Conservation (phyloP, 306 rosid species). For the Canavalia ensiformis region DNA sequence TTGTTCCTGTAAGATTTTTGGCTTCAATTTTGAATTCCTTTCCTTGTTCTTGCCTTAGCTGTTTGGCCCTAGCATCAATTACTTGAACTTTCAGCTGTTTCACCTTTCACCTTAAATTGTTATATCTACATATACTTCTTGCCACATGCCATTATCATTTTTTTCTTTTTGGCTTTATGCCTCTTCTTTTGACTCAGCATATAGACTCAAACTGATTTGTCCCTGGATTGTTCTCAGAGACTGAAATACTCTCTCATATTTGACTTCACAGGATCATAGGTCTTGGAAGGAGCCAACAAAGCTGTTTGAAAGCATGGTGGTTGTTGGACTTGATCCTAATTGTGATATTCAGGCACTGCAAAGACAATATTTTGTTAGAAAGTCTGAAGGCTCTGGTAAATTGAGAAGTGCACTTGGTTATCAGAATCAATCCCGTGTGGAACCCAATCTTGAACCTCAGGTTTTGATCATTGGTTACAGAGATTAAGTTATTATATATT, state of each 20-base stretch:
- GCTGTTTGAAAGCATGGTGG: constrained; percentile 95
- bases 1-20: constrained; percentile 38
- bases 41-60: constrained; percentile 25
- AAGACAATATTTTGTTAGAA: constrained; percentile 69
- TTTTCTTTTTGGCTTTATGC: constrained; percentile 27
- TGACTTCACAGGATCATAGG: constrained; percentile 82
- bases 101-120: constrained; percentile 1
- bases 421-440: constrained; percentile 84
- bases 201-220: constrained; percentile 19
- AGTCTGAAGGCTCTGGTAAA: constrained; percentile 78
- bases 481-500: constrained; percentile 37
- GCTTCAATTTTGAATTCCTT: background rate
- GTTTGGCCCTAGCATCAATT: constrained; percentile 29
- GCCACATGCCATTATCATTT: constrained; percentile 21
- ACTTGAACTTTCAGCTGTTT: constrained; percentile 33
- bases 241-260: constrained; percentile 44
- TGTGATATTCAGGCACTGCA: constrained; percentile 89
- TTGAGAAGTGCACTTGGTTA: constrained; percentile 75
- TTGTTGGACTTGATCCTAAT: constrained; percentile 93
- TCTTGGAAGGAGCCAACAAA: constrained; percentile 87
- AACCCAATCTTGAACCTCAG: constrained; percentile 94
- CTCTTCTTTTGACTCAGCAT: constrained; percentile 2
- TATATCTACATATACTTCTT: background rate
- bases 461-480: constrained; percentile 64
- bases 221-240: constrained; percentile 28